phyloP scores from a whole-genome alignment of 768 basidiomycete species.

The Naganishia vishniacii region DNA sequence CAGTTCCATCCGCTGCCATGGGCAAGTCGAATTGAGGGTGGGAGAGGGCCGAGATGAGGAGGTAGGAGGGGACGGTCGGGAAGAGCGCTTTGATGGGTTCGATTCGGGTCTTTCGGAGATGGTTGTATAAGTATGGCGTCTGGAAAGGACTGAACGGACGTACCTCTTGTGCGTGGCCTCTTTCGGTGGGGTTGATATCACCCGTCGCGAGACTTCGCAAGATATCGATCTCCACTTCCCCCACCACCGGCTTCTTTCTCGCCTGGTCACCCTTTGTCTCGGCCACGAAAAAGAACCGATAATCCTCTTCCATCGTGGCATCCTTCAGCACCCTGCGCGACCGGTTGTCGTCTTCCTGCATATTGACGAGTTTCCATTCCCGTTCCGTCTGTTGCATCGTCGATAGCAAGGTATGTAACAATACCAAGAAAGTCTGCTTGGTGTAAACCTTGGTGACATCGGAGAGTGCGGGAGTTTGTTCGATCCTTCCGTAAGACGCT shows the following conservation, averaged over 20 bases:
- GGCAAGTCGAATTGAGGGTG: conserved; percentile 37
- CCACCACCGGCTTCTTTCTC: conserved; percentile 8
- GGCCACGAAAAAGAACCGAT: conserved; percentile 23
- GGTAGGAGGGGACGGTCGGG: conserved; percentile 36
- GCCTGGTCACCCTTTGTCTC: background rate
- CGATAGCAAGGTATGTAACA: conserved; percentile 23
- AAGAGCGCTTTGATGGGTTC: conserved; percentile 36
- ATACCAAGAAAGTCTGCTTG: conserved; percentile 26
- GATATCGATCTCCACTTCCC: conserved; percentile 25
- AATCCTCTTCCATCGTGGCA: conserved; percentile 23
- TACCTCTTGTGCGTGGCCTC: conserved; percentile 8
- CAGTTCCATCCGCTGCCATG: conserved; percentile 26
- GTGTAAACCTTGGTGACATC: conserved; percentile 26
- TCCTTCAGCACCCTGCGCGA: conserved; percentile 14
- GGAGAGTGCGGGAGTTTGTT: conserved; percentile 27
- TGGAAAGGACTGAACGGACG: background rate
- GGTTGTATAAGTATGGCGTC: background rate
- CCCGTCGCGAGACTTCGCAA: conserved; percentile 11
- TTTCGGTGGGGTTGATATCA: conserved; percentile 5
- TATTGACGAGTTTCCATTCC: conserved; percentile 25
- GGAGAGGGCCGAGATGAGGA: conserved; percentile 36
- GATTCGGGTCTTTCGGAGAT: conserved; percentile 23
- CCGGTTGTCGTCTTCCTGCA: conserved; percentile 3
- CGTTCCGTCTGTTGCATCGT: conserved; percentile 19
- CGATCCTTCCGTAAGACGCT: conserved; percentile 1